Base-by-base conservation (phyloP, 192 early-diverging fungal genomes). In the Rhizophlyctis rosea region DNA sequence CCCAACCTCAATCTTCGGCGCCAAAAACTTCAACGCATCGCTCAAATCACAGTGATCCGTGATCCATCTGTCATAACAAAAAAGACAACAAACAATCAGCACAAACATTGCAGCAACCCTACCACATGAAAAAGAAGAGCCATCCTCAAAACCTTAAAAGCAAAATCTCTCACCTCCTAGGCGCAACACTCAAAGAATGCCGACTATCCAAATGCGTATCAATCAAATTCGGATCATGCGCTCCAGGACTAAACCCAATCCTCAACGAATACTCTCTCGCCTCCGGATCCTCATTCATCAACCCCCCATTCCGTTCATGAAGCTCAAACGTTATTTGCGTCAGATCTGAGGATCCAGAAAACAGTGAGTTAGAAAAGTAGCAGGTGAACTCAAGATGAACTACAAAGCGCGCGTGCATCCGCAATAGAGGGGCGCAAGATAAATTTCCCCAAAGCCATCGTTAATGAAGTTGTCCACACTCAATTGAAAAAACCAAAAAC, bases 241-340 rank as follows among this genome's bases (percentile, higher is more conserved):
- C 92, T 2, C 96, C 95, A 3, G 91, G 91, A 18, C 87, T 90
- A 64, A 96, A 93, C 3, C 85, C 89, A 31, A 98, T 82, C 4
- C 96, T 76, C 21, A 98, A 77, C 5, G 91, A 94, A 67, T 91
- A 95, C 72, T 98, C 95, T 30, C 83, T 80, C 3, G 80, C 73
- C 7, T 68, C 65, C 34, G 1, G 64, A 50, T 58, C 72, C 33
- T 3, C 59, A 31, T 29, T 28, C 27, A 30, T 64, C 58, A 44
- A 68, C 51, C 81, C 70, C 24, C 80, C 71, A 54, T 76, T 87
- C 48, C 94, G 79, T 78, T 96, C 94, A 57, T 96, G 94, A 2
- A 98, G 74, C 72, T 98, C 96, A 75, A 98, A 96, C 4, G 91
- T 94, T 54, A 98, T 98, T 62, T 98, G 96, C 1, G 96, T 96